A percentile compares a stretch with the other conserved stretches of the same genome.
phyloP scores from a whole-genome alignment of 1,284 basidiomycete species.

The Fistulina hepatica region DNA sequence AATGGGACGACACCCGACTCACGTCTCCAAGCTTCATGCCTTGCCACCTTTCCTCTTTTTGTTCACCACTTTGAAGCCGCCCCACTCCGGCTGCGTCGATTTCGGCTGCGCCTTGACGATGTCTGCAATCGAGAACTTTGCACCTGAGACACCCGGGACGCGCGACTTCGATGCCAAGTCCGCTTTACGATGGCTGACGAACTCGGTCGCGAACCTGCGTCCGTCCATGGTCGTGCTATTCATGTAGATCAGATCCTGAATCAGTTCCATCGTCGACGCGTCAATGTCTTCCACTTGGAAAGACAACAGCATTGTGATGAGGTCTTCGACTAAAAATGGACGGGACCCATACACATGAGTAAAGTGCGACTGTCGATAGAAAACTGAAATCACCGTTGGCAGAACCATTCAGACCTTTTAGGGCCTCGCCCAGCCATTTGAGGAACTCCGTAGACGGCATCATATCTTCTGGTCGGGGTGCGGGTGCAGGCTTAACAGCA shows the following conservation, averaged over 20 bases:
- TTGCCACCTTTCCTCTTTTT: constrained; percentile 89
- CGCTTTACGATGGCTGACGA: constrained; percentile 75
- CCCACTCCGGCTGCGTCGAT: constrained; percentile 63
- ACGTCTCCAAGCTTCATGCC: no score
- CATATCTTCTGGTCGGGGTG: constrained; percentile 28
- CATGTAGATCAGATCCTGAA: constrained; percentile 87
- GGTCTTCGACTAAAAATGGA: constrained; percentile 71
- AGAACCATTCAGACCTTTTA: constrained; percentile 75
- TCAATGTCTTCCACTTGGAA: constrained; percentile 73
- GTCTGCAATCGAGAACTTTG: constrained; percentile 69
- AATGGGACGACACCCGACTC: no score
- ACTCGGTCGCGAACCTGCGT: constrained; percentile 87
- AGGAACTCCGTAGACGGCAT: constrained; percentile 84
- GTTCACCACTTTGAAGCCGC: constrained; percentile 83
- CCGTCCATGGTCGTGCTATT: constrained; percentile 93
- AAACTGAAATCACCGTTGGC: constrained; percentile 57
- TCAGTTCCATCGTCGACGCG: constrained; percentile 72
- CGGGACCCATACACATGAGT: constrained; percentile 10
- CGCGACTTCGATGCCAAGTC: constrained; percentile 51
- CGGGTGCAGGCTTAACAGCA: constrained; percentile 24
- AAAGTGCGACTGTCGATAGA: constrained; percentile 7
- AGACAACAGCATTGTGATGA: constrained; percentile 81
- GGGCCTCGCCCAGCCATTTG: constrained; percentile 80
- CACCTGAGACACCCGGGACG: constrained; percentile 29
- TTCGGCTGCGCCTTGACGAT: constrained; percentile 86